Conservation (phyloP, 495 filamentous ascomycete genomes). For the Hypoxylon fragiforme region DNA sequence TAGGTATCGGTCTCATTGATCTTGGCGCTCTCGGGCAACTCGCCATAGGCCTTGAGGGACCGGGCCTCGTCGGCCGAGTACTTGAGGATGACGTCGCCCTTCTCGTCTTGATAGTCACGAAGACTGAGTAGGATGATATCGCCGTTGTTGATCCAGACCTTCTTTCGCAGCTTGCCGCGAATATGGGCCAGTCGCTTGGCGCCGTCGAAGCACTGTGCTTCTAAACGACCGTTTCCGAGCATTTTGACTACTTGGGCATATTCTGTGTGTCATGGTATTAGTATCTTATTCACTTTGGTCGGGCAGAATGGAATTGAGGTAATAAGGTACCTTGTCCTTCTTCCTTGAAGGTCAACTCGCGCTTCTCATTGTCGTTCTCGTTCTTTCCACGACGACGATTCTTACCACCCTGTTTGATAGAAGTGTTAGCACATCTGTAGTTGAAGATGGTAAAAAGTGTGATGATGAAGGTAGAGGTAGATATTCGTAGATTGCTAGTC, state of each 20-base stretch:
- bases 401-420: constrained; percentile 84
- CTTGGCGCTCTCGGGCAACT: constrained; percentile 96
- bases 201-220: constrained; percentile 97
- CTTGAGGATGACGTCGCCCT: constrained; percentile 98
- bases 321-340: constrained; percentile 79
- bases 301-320: neutral
- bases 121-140: constrained; percentile 97
- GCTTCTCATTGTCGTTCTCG: constrained; percentile 98
- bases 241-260: constrained; percentile 99
- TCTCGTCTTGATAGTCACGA: constrained; percentile 98
- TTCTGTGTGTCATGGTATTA: constrained; percentile 56
- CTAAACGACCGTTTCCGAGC: constrained; percentile 95
- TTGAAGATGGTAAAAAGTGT: constrained; percentile 2
- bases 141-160: constrained; percentile 98
- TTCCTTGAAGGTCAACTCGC: constrained; percentile 97
- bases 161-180: constrained; percentile 96
- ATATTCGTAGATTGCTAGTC: no score
- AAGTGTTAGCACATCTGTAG: constrained; percentile 13
- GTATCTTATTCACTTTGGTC: neutral
- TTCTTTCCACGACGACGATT: constrained; percentile 99
- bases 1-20: constrained; percentile 99
- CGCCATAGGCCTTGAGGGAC: constrained; percentile 85
- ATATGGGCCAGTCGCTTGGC: constrained; percentile 82
- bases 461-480: constrained; percentile 11
- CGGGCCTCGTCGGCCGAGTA: constrained; percentile 97